These are phyloP conservation scores for Pestalotiopsis sp. DNA, from an alignment of 2,329 filamentous ascomycete genomes.

Conservation along the genomic window DNA sequence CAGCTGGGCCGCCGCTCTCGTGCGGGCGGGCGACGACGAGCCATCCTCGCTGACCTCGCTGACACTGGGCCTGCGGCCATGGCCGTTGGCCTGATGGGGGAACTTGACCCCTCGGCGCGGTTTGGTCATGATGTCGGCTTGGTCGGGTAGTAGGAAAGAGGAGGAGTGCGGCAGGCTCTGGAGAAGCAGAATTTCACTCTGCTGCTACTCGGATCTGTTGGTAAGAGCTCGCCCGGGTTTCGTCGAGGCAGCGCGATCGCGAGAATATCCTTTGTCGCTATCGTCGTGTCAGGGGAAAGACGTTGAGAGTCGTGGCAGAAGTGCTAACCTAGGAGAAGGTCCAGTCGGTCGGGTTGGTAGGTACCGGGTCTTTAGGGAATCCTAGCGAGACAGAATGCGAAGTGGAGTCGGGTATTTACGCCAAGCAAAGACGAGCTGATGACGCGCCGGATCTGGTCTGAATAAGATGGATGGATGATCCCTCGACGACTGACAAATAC, in stretches of 20 bases:
- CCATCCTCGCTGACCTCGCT: slow-evolving; percentile 69
- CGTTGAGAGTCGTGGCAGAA: not conserved
- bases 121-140: slow-evolving; percentile 32
- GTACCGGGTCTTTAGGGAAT: not conserved
- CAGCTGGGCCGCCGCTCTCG: slow-evolving; percentile 33
- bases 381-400: not conserved
- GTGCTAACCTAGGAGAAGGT: not conserved
- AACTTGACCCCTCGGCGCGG: slow-evolving; percentile 58
- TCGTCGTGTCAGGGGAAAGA: not conserved
- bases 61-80: slow-evolving; percentile 66
- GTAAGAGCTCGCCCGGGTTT: not conserved
- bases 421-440: not conserved
- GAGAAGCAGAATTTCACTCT: not conserved
- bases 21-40: slow-evolving; percentile 39
- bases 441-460: not conserved
- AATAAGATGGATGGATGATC: not conserved
- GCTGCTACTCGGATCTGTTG: not conserved
- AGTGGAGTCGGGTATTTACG: not conserved
- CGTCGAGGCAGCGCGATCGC: not conserved
- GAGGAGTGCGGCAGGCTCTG: not conserved
- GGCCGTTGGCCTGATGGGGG: slow-evolving; percentile 51
- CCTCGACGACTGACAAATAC: not conserved
- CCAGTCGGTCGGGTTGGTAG: not conserved
- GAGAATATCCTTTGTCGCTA: not conserved
- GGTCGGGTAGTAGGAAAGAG: not conserved